Percentiles rank a stretch among this genome's conserved stretches.
These are phyloP conservation scores for Cystobasidium slooffiae DNA, from an alignment of 1,284 basidiomycete species.

Conservation along the genomic window DNA sequence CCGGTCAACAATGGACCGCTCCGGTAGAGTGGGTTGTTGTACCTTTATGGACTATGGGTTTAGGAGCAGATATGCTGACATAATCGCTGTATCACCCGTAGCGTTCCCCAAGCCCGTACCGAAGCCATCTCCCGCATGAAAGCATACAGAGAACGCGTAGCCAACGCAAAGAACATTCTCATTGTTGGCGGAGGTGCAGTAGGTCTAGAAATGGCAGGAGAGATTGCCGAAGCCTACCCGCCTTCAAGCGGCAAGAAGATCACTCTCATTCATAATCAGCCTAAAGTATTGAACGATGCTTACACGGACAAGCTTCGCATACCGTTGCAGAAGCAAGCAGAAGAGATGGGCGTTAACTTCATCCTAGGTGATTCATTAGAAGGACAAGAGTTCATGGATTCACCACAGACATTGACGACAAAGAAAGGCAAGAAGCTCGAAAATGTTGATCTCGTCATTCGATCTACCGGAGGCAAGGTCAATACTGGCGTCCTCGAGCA, in stretches of 20 bases:
- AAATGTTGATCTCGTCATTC: slow-evolving; percentile 38
- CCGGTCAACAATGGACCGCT: slow-evolving; percentile 36
- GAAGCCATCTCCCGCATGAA: slow-evolving; percentile 41
- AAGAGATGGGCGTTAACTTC: slow-evolving; percentile 26
- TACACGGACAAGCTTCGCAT: slow-evolving; percentile 33
- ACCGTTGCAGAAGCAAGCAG: slow-evolving; percentile 21
- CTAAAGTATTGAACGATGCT: slow-evolving; percentile 31
- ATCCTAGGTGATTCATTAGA: slow-evolving; percentile 20
- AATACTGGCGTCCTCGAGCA: slow-evolving; percentile 14
- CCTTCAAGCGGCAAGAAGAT: slow-evolving; percentile 33
- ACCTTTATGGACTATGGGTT: neutral
- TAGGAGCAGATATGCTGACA: neutral
- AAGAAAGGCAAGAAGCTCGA: slow-evolving; percentile 21
- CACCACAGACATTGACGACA: slow-evolving; percentile 18
- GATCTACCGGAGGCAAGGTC: slow-evolving; percentile 28
- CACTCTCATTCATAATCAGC: slow-evolving; percentile 35
- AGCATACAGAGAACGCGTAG: slow-evolving; percentile 33
- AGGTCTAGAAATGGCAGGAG: slow-evolving; percentile 42
- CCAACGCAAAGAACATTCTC: slow-evolving; percentile 31
- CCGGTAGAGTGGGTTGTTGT: slow-evolving; percentile 28
- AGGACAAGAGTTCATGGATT: slow-evolving; percentile 19
- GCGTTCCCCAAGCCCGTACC: slow-evolving; percentile 23
- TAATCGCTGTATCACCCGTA: neutral
- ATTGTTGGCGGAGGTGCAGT: slow-evolving; percentile 43
- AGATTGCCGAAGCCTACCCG: slow-evolving; percentile 37